Conservation (phyloP, 2,329 filamentous ascomycete genomes). For the Monosporascus sp. region DNA sequence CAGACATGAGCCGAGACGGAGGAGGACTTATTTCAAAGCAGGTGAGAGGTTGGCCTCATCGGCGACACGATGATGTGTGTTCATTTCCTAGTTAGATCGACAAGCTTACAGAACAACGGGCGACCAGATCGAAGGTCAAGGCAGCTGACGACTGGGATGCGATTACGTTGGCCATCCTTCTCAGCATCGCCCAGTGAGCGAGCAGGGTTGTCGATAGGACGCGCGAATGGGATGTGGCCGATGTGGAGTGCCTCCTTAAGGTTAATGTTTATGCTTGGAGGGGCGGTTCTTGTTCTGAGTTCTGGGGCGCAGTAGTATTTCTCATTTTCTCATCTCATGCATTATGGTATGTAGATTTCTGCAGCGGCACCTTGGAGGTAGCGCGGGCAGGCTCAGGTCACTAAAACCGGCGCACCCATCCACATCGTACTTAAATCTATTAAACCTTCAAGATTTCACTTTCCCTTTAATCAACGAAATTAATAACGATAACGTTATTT, state of each 20-base stretch:
- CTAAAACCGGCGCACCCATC: no score
- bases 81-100: neutral
- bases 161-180: slow-evolving; percentile 45
- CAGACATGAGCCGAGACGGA: slow-evolving; percentile 3
- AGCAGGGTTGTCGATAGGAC: neutral
- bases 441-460: no score
- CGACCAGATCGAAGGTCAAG: slow-evolving; percentile 71
- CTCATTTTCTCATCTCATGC: neutral
- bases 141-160: slow-evolving; percentile 52
- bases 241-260: neutral
- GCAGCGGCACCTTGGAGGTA: no score
- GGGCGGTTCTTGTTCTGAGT: neutral
- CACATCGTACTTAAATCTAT: no score
- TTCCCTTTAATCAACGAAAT: no score
- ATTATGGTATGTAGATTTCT: no score
- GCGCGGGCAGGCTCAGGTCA: no score
- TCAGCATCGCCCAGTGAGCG: slow-evolving; percentile 14
- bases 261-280: neutral
- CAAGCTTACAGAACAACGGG: slow-evolving; percentile 71
- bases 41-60: neutral
- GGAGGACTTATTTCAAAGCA: neutral
- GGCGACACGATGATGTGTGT: neutral
- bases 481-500: no score
- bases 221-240: neutral
- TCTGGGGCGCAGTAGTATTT: neutral